Evolutionary conservation across 176 grass and related monocot species (phyloP).

Genomic region (Elaeis guineensis): DNA sequence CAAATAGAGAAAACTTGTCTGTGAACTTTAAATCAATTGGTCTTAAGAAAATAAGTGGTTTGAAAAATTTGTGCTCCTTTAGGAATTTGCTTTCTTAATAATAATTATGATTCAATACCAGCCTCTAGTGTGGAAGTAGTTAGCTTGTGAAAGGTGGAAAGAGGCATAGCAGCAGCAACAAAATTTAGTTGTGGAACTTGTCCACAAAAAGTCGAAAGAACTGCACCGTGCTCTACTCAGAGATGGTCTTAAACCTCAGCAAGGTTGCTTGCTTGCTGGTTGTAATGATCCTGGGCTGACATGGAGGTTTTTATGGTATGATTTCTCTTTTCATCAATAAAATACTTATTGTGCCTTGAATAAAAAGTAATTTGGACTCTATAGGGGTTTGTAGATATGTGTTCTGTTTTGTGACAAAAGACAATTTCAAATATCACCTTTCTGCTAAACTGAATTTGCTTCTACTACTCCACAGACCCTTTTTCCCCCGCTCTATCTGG

Average conservation of each 20-base stretch:
- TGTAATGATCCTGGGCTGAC: constrained; percentile 87
- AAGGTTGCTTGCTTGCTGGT: constrained; percentile 77
- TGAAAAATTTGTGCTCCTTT: neutral
- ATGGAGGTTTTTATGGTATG: constrained; percentile 78
- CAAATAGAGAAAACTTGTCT: too few relatives aligned
- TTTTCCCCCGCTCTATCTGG: too few relatives aligned
- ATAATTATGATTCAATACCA: constrained; percentile 24
- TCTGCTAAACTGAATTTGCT: too few relatives aligned
- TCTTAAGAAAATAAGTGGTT: neutral
- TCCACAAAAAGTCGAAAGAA: constrained; percentile 45
- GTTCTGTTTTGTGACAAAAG: too few relatives aligned
- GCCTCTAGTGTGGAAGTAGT: constrained; percentile 50
- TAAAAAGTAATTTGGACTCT: too few relatives aligned
- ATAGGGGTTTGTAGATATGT: too few relatives aligned
- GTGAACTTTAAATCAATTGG: neutral
- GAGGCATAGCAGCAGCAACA: constrained; percentile 52
- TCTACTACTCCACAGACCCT: too few relatives aligned
- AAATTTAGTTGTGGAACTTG: constrained; percentile 75
- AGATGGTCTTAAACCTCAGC: constrained; percentile 55
- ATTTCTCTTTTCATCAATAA: neutral
- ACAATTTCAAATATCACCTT: too few relatives aligned
- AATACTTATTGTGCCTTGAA: neutral
- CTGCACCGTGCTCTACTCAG: constrained; percentile 44
- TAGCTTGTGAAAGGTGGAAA: constrained; percentile 43
- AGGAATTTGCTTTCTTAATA: neutral